phyloP scores from a whole-genome alignment of 345 rosid genomes.

The Salix viminalis region DNA sequence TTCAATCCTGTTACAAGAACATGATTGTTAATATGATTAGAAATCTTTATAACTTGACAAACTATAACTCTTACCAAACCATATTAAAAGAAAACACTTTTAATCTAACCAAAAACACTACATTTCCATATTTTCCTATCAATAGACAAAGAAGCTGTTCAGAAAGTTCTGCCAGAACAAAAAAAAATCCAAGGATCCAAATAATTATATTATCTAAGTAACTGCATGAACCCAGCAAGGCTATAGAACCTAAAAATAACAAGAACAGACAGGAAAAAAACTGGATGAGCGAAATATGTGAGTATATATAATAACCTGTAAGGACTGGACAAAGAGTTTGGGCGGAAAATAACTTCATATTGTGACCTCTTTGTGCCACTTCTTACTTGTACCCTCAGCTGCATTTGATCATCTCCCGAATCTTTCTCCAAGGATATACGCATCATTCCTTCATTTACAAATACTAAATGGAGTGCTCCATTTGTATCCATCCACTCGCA shows the following conservation, averaged over 20 bases:
- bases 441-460: conserved; percentile 65
- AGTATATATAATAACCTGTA: conserved; percentile 58
- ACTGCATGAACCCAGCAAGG: no score
- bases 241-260: background rate
- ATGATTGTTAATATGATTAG: conserved; percentile 12
- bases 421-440: conserved; percentile 59
- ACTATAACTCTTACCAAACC: background rate
- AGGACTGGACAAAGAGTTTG: conserved; percentile 71
- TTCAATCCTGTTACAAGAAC: conserved; percentile 65
- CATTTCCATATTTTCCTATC: background rate
- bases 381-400: conserved; percentile 74
- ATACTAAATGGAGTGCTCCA: conserved; percentile 93
- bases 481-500: conserved; percentile 65
- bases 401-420: conserved; percentile 47
- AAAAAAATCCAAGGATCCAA: background rate
- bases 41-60: background rate
- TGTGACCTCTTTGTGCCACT: conserved; percentile 86
- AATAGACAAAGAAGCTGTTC: background rate
- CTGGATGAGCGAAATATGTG: conserved; percentile 5
- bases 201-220: no score
- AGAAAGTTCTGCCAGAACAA: background rate
- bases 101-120: background rate
- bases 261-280: background rate
- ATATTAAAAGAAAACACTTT: background rate
- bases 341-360: conserved; percentile 87